phyloP scores from a whole-genome alignment of 768 basidiomycete genomes.

The Boletellus sp. region DNA sequence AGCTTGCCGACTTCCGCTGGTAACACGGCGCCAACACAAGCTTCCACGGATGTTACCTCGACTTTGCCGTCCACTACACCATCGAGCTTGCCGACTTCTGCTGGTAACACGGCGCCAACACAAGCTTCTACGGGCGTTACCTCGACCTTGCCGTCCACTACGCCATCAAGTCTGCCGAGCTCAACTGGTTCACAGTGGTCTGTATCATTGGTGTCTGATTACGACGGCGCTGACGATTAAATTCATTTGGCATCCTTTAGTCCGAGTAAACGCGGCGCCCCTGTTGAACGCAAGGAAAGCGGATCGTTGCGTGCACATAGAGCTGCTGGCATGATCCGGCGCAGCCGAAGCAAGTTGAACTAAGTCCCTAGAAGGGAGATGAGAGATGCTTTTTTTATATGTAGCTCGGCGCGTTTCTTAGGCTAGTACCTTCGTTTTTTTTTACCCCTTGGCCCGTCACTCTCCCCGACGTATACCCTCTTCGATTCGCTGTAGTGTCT shows the following conservation, averaged over 20 bases:
- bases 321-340: conserved; percentile 7
- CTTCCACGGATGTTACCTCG: background rate
- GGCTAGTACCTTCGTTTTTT: background rate
- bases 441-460: background rate
- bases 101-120: no score
- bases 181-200: conserved; percentile 12
- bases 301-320: conserved; percentile 4
- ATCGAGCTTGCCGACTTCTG: background rate
- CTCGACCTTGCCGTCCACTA: background rate
- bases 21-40: background rate
- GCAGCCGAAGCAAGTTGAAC: conserved; percentile 4
- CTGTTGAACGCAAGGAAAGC: conserved; percentile 1
- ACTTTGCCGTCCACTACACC: background rate
- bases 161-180: background rate
- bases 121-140: no score
- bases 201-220: background rate
- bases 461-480: background rate
- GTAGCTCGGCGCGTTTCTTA: background rate
- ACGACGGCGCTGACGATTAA: background rate
- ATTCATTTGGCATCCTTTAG: background rate
- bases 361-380: conserved; percentile 12
- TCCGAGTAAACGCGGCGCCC: background rate
- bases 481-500: background rate
- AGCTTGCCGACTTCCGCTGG: background rate
- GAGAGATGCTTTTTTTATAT: conserved; percentile 1